Evolutionary conservation across 441 rosid species (phyloP).

Genomic region (Rhodomyrtus psidioides): DNA sequence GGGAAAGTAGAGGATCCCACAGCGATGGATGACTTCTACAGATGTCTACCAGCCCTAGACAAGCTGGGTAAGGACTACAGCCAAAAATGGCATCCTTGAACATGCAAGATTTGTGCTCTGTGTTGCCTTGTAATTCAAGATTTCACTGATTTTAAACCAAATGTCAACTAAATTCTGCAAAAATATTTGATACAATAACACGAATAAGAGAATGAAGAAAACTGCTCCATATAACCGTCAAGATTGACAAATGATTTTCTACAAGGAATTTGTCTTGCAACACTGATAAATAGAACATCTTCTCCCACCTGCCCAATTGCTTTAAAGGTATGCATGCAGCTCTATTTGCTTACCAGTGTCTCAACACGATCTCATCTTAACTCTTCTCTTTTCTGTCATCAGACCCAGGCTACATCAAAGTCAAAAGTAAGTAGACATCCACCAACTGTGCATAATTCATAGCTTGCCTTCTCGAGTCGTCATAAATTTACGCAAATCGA

Average conservation of each 20-base stretch:
- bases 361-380: background rate
- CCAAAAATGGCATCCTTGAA: background rate
- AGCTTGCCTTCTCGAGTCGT: background rate
- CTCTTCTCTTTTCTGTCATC: constrained; percentile 4
- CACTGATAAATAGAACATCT: background rate
- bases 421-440: constrained; percentile 36
- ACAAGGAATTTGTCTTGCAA: background rate
- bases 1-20: constrained; percentile 1
- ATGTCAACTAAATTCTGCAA: background rate
- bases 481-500: background rate
- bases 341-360: background rate
- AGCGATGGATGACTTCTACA: constrained; percentile 24
- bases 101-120: background rate
- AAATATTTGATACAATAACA: background rate
- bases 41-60: constrained; percentile 35
- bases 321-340: background rate
- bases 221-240: background rate
- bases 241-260: background rate
- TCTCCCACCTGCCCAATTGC: background rate
- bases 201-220: background rate
- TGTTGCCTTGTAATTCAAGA: background rate
- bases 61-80: constrained; percentile 23
- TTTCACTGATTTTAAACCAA: background rate
- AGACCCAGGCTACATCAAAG: constrained; percentile 32
- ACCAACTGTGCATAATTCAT: background rate